Percentiles rank a stretch among this genome's conserved stretches.
Conservation (phyloP, 2,329 filamentous ascomycete genomes). For the Pezizomycotina sp. region DNA sequence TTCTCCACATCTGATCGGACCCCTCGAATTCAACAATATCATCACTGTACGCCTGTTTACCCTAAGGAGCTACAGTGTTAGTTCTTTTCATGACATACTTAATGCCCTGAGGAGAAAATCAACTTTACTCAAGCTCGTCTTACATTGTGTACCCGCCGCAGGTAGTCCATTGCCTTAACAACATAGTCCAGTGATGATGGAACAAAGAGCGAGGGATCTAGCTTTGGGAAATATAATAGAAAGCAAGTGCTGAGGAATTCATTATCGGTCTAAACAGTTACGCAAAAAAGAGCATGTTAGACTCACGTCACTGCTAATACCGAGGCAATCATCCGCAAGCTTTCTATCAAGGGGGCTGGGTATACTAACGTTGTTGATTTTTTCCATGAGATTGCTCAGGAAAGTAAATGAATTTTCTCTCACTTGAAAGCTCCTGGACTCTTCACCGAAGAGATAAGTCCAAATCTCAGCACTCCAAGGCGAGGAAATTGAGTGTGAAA, state of each 20-base stretch:
- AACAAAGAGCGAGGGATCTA: slow-evolving; percentile 22
- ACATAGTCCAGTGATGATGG: slow-evolving; percentile 22
- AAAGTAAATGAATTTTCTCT: slow-evolving; percentile 16
- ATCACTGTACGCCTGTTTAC: slow-evolving; percentile 32
- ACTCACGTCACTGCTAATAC: slow-evolving; percentile 2
- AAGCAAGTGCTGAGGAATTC: slow-evolving; percentile 19
- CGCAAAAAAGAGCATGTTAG: neutral
- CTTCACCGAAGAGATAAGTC: slow-evolving; percentile 12
- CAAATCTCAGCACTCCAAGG: slow-evolving; percentile 12
- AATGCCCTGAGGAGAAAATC: neutral
- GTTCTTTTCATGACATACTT: slow-evolving; percentile 2
- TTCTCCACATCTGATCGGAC: slow-evolving; percentile 64
- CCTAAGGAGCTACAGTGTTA: slow-evolving; percentile 6
- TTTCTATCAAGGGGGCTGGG: slow-evolving; percentile 15
- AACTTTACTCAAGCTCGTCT: neutral
- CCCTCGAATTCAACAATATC: slow-evolving; percentile 38
- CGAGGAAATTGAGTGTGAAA: slow-evolving; percentile 13
- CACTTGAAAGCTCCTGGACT: slow-evolving; percentile 11
- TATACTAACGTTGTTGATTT: too few relatives aligned
- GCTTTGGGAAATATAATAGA: slow-evolving; percentile 21
- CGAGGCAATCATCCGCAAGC: slow-evolving; percentile 21
- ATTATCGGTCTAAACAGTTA: slow-evolving; percentile 7
- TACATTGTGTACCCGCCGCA: neutral
- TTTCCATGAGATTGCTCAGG: slow-evolving; percentile 16
- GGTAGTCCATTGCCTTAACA: slow-evolving; percentile 23